These are phyloP conservation scores for Tausonia pullulans DNA, from an alignment of 1,284 basidiomycete genomes.

Conservation along the genomic window DNA sequence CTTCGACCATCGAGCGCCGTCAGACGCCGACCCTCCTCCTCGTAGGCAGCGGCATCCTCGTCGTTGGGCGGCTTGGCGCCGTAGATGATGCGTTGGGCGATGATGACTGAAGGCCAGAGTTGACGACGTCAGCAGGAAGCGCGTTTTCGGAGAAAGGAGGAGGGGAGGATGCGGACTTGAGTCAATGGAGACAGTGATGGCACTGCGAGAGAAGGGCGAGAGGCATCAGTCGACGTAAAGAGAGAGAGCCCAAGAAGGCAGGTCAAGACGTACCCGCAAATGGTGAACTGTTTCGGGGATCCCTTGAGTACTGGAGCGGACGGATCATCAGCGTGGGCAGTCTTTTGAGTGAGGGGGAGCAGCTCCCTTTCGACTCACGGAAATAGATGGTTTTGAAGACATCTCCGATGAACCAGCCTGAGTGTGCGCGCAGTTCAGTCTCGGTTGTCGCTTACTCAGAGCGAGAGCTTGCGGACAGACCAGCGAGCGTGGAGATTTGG, in stretches of 20 bases:
- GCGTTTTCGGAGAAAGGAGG: constrained; percentile 1
- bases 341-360: constrained; percentile 49
- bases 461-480: constrained; percentile 24
- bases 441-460: background rate
- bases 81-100: constrained; percentile 56
- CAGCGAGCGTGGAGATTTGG: constrained; percentile 63
- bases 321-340: background rate
- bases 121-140: constrained; percentile 9
- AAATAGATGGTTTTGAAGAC: constrained; percentile 65
- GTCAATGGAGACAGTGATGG: constrained; percentile 69
- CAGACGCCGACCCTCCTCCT: background rate
- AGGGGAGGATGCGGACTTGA: constrained; percentile 41
- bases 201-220: constrained; percentile 13
- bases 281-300: constrained; percentile 20
- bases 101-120: constrained; percentile 44
- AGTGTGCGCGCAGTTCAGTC: background rate
- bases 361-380: constrained; percentile 43
- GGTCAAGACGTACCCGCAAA: constrained; percentile 41
- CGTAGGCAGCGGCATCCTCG: constrained; percentile 48
- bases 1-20: background rate
- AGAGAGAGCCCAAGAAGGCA: too few species aligned
- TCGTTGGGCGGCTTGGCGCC: constrained; percentile 47
- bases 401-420: constrained; percentile 61
- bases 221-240: too few species aligned
- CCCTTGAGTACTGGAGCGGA: background rate